These are phyloP conservation scores for Saxispiralis lemnorum DNA, from an alignment of 495 filamentous ascomycete species.

Conservation along the genomic window DNA sequence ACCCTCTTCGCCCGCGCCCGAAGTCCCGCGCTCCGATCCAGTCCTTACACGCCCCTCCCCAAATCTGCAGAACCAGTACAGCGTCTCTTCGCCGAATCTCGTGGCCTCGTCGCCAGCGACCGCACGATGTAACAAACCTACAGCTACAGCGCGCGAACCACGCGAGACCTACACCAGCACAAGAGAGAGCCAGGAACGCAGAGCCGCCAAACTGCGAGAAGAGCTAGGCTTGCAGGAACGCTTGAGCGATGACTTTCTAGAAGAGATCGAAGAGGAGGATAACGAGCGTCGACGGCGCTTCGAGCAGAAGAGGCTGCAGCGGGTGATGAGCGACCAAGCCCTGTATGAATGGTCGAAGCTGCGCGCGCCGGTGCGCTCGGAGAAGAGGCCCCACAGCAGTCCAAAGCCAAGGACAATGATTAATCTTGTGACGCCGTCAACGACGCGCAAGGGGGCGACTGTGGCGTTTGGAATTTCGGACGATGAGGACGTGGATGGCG, in stretches of 20 bases:
- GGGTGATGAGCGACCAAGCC: constrained; percentile 9
- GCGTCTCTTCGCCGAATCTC: constrained; percentile 19
- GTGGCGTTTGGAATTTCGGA: constrained; percentile 1
- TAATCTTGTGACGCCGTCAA: constrained; percentile 10
- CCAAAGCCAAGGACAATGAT: constrained; percentile 7
- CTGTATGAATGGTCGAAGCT: constrained; percentile 1
- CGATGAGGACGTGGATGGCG: not conserved
- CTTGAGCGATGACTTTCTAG: constrained; percentile 7
- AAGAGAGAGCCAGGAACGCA: constrained; percentile 22
- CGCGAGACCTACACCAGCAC: constrained; percentile 22
- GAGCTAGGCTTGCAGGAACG: constrained; percentile 3
- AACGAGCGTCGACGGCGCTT: constrained; percentile 1
- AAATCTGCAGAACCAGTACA: constrained; percentile 15
- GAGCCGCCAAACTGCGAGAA: constrained; percentile 5
- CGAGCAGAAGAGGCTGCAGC: constrained; percentile 2
- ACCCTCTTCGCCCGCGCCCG: constrained; percentile 22
- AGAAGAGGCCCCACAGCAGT: constrained; percentile 5
- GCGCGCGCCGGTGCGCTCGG: constrained; percentile 2
- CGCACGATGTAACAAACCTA: constrained; percentile 9
- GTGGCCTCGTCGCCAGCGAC: constrained; percentile 20
- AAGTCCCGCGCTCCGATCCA: constrained; percentile 21
- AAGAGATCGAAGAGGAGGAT: constrained; percentile 5
- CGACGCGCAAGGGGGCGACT: not conserved
- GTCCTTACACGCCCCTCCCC: constrained; percentile 27
- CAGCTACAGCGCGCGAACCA: constrained; percentile 18